A percentile compares a stretch with the other conserved stretches of the same genome.
Evolutionary conservation across 768 basidiomycete genomes (phyloP).

Genomic region (Rhizopogon vinicolor): DNA sequence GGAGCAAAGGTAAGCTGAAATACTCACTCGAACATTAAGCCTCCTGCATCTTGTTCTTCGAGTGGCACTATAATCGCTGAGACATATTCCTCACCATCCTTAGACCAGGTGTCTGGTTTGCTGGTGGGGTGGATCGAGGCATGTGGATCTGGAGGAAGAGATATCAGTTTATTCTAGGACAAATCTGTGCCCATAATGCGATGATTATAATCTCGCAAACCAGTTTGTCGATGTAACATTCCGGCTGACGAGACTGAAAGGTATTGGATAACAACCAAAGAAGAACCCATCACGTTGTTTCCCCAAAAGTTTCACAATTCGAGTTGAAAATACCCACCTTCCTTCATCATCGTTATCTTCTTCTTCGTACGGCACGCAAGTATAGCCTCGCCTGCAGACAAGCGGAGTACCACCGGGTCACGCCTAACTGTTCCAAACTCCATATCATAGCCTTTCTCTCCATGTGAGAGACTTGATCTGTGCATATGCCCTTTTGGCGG

Average conservation of each 20-base stretch:
- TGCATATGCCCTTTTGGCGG: not conserved
- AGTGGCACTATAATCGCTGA: slow-evolving; percentile 35
- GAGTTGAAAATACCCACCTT: no score
- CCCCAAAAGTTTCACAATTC: not conserved
- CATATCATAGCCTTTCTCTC: not conserved
- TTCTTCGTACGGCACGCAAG: not conserved
- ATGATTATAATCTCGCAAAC: no score
- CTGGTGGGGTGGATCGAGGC: slow-evolving; percentile 2
- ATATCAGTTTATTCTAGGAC: not conserved
- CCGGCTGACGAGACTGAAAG: no score
- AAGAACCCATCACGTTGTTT: no score
- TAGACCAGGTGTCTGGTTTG: slow-evolving; percentile 10
- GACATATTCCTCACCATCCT: slow-evolving; percentile 8
- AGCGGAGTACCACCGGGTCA: not conserved
- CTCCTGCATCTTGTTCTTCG: slow-evolving; percentile 35
- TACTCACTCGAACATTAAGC: slow-evolving; percentile 51
- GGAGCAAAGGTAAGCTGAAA: not conserved
- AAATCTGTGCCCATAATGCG: no score
- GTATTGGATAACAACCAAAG: no score
- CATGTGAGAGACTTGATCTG: not conserved
- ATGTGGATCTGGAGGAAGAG: not conserved
- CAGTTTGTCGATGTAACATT: no score
- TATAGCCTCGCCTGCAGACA: not conserved
- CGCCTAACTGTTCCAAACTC: not conserved
- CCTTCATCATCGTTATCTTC: no score